Evolutionary conservation across 2,329 filamentous ascomycete species (phyloP).

Genomic region (Phialophora chinensis): DNA sequence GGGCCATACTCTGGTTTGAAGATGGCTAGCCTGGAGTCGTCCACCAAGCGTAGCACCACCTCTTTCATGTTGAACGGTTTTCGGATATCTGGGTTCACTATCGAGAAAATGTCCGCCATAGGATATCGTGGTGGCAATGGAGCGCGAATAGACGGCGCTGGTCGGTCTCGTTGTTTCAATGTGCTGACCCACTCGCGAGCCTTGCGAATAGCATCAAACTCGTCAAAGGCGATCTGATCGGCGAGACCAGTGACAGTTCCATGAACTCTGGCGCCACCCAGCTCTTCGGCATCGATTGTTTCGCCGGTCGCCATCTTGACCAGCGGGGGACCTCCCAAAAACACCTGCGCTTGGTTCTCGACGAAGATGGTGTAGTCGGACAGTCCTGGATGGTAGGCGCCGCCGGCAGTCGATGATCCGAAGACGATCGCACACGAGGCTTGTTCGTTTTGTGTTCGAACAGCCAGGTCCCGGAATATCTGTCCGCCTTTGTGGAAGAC

Average conservation of each 20-base stretch:
- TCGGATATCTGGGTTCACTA: constrained; percentile 50
- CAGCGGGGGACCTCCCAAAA: constrained; percentile 53
- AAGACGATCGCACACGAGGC: constrained; percentile 54
- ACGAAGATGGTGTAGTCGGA: constrained; percentile 55
- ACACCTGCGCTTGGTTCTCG: constrained; percentile 53
- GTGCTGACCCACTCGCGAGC: constrained; percentile 47
- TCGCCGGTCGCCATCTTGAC: constrained; percentile 58
- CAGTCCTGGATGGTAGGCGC: constrained; percentile 50
- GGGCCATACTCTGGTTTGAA: constrained; percentile 53
- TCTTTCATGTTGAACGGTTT: constrained; percentile 50
- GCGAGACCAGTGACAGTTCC: constrained; percentile 51
- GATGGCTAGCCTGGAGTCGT: constrained; percentile 47
- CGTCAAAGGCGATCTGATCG: constrained; percentile 53
- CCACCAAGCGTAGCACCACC: constrained; percentile 51
- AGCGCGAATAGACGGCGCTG: constrained; percentile 13
- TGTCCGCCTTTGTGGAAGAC: constrained; percentile 54
- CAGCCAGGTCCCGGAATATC: constrained; percentile 51
- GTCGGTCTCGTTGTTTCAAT: constrained; percentile 27
- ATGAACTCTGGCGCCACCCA: constrained; percentile 53
- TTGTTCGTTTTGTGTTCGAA: constrained; percentile 47
- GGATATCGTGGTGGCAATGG: constrained; percentile 44
- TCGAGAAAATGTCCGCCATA: constrained; percentile 46
- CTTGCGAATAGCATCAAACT: constrained; percentile 53
- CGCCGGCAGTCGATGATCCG: constrained; percentile 53
- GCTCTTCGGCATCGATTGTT: constrained; percentile 49